Evolutionary conservation across 768 basidiomycete genomes (phyloP).

Genomic region (Rhizopogon vulgaris): DNA sequence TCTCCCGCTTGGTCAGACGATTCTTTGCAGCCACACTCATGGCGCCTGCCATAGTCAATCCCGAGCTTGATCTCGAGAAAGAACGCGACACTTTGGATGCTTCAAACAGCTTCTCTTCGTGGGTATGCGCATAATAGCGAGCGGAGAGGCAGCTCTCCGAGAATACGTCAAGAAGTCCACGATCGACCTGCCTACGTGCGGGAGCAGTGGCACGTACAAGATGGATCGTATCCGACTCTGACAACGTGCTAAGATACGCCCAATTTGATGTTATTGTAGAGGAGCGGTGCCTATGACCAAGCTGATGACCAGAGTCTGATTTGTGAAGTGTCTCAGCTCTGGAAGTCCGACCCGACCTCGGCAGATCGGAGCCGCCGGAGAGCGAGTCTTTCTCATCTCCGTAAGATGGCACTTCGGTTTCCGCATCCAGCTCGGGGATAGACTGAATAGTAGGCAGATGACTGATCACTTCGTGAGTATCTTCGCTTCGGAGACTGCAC

Average conservation of each 20-base stretch:
- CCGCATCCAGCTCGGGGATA: conserved; percentile 40
- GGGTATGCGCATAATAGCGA: conserved; percentile 56
- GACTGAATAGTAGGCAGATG: conserved; percentile 51
- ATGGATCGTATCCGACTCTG: conserved; percentile 47
- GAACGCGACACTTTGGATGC: conserved; percentile 38
- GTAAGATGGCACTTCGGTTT: conserved; percentile 4
- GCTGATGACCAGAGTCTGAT: conserved; percentile 8
- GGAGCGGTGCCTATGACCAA: conserved; percentile 45
- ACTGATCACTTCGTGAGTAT: conserved; percentile 33
- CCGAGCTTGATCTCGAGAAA: conserved; percentile 52
- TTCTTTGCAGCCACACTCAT: conserved; percentile 50
- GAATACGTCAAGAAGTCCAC: conserved; percentile 73
- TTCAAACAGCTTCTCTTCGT: conserved; percentile 61
- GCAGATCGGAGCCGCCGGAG: neutral
- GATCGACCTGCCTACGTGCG: conserved; percentile 68
- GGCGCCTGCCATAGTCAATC: conserved; percentile 50
- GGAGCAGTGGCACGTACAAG: conserved; percentile 62
- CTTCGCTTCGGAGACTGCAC: conserved; percentile 50
- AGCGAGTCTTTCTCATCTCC: neutral
- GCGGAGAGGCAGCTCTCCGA: conserved; percentile 68
- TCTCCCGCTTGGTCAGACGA: conserved; percentile 62
- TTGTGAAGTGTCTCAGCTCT: conserved; percentile 13
- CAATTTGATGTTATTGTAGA: conserved; percentile 56
- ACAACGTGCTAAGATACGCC: conserved; percentile 47
- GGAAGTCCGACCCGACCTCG: conserved; percentile 12